Conservation (phyloP, 2,329 filamentous ascomycete species). For the Sclerotinia glacialis region DNA sequence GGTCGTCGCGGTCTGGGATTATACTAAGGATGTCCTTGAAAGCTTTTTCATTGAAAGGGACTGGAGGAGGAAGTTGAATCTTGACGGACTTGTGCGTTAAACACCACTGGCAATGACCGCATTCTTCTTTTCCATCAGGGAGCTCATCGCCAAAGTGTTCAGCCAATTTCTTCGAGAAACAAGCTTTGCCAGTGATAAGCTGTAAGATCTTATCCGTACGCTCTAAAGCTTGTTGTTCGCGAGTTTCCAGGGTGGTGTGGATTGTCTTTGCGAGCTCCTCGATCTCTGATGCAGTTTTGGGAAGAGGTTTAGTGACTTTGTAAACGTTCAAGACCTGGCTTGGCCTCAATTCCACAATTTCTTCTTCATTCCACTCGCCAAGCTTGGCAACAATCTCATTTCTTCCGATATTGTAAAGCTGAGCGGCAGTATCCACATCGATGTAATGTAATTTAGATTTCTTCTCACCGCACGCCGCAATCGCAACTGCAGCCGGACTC, state of each 20-base stretch:
- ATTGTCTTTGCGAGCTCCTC: conserved; percentile 48
- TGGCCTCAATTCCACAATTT: conserved; percentile 50
- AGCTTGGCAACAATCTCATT: conserved; percentile 53
- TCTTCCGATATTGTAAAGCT: conserved; percentile 41
- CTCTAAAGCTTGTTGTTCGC: conserved; percentile 53
- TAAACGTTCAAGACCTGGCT: conserved; percentile 55
- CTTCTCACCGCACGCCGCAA: conserved; percentile 45
- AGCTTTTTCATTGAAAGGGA: conserved; percentile 42
- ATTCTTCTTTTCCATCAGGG: conserved; percentile 45
- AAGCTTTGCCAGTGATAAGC: conserved; percentile 52
- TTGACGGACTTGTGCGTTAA: conserved; percentile 42
- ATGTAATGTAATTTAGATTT: conserved; percentile 46
- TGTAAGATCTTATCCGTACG: conserved; percentile 50
- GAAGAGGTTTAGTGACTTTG: conserved; percentile 49
- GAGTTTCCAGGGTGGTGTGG: conserved; percentile 49
- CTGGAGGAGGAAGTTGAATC: conserved; percentile 43
- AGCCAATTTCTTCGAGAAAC: conserved; percentile 53
- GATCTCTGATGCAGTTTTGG: conserved; percentile 44
- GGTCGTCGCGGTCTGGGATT: conserved; percentile 52
- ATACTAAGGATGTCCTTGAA: conserved; percentile 47
- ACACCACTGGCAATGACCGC: conserved; percentile 56
- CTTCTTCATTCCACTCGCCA: conserved; percentile 51
- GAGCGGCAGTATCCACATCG: conserved; percentile 47
- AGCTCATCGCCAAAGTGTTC: conserved; percentile 57
- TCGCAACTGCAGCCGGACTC: conserved; percentile 45